These are phyloP conservation scores for Vaccinium myrtillus DNA, from an alignment of 148 eudicot species.

Conservation along the genomic window DNA sequence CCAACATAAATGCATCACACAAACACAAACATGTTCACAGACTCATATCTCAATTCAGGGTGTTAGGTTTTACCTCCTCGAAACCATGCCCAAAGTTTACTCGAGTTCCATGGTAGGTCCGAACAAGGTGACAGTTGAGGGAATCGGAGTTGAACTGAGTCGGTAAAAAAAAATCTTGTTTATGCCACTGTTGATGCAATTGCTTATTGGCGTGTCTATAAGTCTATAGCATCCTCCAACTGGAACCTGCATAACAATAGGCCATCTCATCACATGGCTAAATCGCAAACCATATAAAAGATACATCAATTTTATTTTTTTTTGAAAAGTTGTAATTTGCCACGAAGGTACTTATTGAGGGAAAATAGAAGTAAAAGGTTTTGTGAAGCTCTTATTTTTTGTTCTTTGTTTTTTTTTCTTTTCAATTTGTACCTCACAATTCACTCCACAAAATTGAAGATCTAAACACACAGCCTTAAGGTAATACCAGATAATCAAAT, in stretches of 20 bases:
- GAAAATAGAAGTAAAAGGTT: neutral
- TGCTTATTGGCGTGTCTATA: slow-evolving; percentile 98
- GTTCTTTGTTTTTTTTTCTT: neutral
- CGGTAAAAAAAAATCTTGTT: slow-evolving; percentile 68
- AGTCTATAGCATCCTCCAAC: slow-evolving; percentile 95
- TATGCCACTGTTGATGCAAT: slow-evolving; percentile 92
- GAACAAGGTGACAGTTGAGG: slow-evolving; percentile 85
- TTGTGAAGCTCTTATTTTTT: neutral
- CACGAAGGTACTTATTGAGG: neutral
- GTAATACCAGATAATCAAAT: neutral
- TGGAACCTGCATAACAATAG: slow-evolving; percentile 59
- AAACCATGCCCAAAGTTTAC: slow-evolving; percentile 92
- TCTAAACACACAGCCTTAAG: neutral
- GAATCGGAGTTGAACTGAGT: slow-evolving; percentile 95
- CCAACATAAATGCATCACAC: neutral
- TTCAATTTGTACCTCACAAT: neutral
- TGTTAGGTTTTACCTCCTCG: slow-evolving; percentile 60
- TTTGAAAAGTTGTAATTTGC: neutral
- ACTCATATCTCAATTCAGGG: neutral
- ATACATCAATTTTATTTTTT: no score
- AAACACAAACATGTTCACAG: no score
- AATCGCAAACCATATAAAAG: slow-evolving; percentile 9
- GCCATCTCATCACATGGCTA: neutral
- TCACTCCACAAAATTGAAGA: neutral
- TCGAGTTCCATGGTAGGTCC: slow-evolving; percentile 85